Evolutionary conservation across 805 yeast genomes (phyloP).

Genomic region (Lachancea dasiensis): DNA sequence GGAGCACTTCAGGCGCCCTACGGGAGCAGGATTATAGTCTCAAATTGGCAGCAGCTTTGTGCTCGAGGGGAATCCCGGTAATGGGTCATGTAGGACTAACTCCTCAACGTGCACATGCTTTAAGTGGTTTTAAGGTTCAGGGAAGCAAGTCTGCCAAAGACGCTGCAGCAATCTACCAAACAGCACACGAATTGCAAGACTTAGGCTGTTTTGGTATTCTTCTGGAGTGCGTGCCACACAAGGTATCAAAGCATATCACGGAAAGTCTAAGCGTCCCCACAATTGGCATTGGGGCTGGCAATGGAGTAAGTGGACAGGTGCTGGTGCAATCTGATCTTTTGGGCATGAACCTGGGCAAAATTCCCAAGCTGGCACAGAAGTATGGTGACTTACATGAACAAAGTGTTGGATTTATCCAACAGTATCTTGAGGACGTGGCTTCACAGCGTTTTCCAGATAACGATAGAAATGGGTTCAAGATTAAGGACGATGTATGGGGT

Average conservation of each 20-base stretch:
- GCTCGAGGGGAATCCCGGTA: constrained; percentile 75
- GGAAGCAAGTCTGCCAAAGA: constrained; percentile 49
- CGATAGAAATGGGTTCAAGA: constrained; percentile 57
- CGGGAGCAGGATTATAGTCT: constrained; percentile 40
- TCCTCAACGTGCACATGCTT: constrained; percentile 73
- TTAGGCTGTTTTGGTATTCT: constrained; percentile 75
- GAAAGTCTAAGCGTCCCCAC: constrained; percentile 61
- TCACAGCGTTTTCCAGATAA: constrained; percentile 51
- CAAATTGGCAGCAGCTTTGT: constrained; percentile 48
- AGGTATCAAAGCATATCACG: constrained; percentile 62
- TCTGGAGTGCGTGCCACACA: constrained; percentile 81
- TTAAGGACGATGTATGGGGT: constrained; percentile 56
- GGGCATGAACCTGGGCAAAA: constrained; percentile 57
- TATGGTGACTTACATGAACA: constrained; percentile 48
- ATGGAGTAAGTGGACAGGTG: constrained; percentile 79
- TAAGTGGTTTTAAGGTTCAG: constrained; percentile 88
- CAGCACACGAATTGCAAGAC: constrained; percentile 62
- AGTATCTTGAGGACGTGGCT: constrained; percentile 58
- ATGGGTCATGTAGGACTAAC: constrained; percentile 90
- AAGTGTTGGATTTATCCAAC: constrained; percentile 46
- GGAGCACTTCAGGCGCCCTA: constrained; percentile 24
- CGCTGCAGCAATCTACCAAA: constrained; percentile 54
- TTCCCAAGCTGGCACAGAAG: constrained; percentile 70
- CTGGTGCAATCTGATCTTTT: constrained; percentile 79
- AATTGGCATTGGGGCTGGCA: constrained; percentile 96